Base-by-base conservation (phyloP, 2,329 filamentous ascomycete species). In the Cytospora chrysosperma region DNA sequence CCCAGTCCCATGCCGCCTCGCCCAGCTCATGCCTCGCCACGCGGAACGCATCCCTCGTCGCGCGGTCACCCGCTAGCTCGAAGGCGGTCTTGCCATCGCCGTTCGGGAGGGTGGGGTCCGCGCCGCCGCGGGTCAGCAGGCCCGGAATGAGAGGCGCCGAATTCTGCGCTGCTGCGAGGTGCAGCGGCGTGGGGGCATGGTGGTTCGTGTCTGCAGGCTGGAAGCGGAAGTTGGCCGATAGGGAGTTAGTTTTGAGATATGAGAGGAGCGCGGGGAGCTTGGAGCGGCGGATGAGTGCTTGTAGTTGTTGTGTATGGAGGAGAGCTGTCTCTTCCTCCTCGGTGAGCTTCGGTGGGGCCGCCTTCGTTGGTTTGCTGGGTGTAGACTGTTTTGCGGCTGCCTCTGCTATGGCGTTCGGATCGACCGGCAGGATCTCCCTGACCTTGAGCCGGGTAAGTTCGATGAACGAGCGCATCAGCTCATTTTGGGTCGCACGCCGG, bases 381-480 rank as follows among this genome's bases (percentile, higher is more conserved):
- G 77, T 74, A 19, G 74, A 55, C 4, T 76, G 68, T 75, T 73
- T 81, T 51, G 68, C 68, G 21, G 66, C 70, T 63, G 70, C 75
- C 71, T 72, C 65, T 17, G 66, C 43, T 1, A 69, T 60, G 19
- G 82, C 76, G 7, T 78, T 70, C 47, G 77, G 80, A 15, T 87
- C 82, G 3, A 81, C 83, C 67, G 92, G 89, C 63, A 91, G 84
- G 30, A 98, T 84, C 66, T 91, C 89, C 56, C 86, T 87, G 54
- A 97, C 83, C 75, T 99, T 97, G 19, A 97, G 83, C 19, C 95
- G 83, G 0, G 95, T 99, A 34, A 99, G 83, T 77, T 99, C 95
- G 67, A 96, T 90, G 71, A 97, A 99, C 0, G 90, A 90, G 47
- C 94, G 87, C 90, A 98, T 95, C 0, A 99, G 86, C 75, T 99